phyloP scores from a whole-genome alignment of 2,329 filamentous ascomycete species.

The Fusarium sp. region DNA sequence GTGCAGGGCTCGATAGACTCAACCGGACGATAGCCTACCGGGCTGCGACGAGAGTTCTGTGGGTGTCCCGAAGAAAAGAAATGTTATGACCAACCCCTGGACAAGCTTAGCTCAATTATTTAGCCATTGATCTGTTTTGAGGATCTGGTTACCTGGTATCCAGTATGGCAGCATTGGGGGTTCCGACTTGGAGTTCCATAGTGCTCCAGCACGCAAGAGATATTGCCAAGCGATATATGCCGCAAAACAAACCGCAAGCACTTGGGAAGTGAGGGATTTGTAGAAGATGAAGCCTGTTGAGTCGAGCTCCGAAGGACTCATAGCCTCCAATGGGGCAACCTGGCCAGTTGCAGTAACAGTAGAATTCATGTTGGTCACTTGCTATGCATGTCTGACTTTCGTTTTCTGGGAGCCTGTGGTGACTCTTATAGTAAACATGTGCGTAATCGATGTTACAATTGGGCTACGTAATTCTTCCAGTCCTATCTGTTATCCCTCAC shows the following conservation, averaged over 20 bases:
- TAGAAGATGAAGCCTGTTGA: fast-evolving
- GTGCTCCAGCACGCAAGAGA: not conserved
- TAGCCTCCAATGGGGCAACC: not conserved
- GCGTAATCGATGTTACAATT: no score
- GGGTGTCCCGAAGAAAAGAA: not conserved
- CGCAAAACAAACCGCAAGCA: fast-evolving
- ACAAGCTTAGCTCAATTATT: fast-evolving
- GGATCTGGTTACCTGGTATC: conserved; percentile 1
- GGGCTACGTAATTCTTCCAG: not conserved
- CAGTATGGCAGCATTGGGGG: conserved; percentile 8
- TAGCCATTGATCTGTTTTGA: not conserved
- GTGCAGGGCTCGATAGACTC: not conserved
- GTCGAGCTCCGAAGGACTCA: not conserved
- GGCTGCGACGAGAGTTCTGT: not conserved
- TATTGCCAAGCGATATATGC: conserved; percentile 1
- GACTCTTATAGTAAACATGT: not conserved
- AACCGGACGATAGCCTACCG: not conserved
- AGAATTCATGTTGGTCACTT: not conserved
- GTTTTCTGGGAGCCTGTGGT: not conserved
- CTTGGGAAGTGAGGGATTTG: not conserved
- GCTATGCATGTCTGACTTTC: not conserved
- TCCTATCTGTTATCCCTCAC: not conserved
- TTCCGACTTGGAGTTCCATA: not conserved
- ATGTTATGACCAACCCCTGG: conserved; percentile 1
- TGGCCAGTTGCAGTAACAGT: not conserved